Percentiles rank a stretch among this genome's conserved stretches.
Conservation (phyloP, 83 land plant species). For the Isoetes engelmannii region DNA sequence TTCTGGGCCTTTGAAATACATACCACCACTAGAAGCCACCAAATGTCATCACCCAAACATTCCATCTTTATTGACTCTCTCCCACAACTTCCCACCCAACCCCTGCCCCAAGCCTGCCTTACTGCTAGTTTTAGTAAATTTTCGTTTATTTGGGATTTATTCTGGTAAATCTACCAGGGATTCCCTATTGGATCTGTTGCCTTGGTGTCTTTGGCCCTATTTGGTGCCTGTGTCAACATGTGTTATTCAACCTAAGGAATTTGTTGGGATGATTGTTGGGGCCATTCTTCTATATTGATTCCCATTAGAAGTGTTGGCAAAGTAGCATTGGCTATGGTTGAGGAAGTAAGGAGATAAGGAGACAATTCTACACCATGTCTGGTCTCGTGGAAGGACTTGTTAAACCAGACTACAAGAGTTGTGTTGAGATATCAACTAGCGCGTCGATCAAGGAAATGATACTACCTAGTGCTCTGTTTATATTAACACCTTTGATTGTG, state of each 20-base stretch:
- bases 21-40: too few species aligned
- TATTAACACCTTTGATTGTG: conserved; percentile 74
- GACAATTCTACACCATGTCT: conserved; percentile 66
- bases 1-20: too few species aligned
- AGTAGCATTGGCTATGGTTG: conserved; percentile 83
- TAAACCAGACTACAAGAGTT: conserved; percentile 74
- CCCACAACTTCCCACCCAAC: too few species aligned
- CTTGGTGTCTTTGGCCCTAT: conserved; percentile 67
- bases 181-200: conserved; percentile 92
- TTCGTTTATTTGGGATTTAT: too few species aligned
- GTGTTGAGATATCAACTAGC: conserved; percentile 77
- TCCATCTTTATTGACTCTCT: too few species aligned
- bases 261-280: conserved; percentile 74
- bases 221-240: conserved; percentile 78
- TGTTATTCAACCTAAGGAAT: conserved; percentile 65
- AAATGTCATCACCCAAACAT: too few species aligned
- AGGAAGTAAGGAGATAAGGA: conserved; percentile 79
- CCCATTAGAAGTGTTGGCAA: conserved; percentile 83
- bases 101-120: too few species aligned
- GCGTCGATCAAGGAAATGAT: conserved; percentile 84
- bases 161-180: too few species aligned
- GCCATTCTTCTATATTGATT: conserved; percentile 88
- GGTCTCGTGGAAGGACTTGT: conserved; percentile 67
- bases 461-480: conserved; percentile 76
- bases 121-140: too few species aligned